phyloP scores from a whole-genome alignment of 108 stramenopile species.

The Fragilaria crotonensis region DNA sequence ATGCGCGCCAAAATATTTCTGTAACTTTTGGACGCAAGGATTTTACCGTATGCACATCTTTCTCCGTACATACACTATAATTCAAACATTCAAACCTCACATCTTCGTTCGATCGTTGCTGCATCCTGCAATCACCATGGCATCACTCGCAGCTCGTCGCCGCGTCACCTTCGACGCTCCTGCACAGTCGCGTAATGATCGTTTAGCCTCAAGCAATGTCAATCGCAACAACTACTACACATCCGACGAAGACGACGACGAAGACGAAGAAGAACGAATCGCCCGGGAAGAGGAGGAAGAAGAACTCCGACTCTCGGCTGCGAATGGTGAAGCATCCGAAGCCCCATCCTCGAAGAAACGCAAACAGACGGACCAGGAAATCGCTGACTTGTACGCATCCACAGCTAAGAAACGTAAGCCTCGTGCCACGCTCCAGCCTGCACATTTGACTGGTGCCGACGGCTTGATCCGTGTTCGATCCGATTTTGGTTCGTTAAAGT shows the following conservation, averaged over 20 bases:
- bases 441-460: slow-evolving; percentile 30
- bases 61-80: no score
- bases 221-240: not conserved
- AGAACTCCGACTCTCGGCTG: slow-evolving; percentile 46
- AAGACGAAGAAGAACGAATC: not conserved
- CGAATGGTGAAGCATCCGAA: slow-evolving; percentile 47
- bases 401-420: slow-evolving; percentile 29
- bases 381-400: slow-evolving; percentile 41
- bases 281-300: slow-evolving; percentile 53
- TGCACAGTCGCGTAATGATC: not conserved
- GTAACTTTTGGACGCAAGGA: no score
- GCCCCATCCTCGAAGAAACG: slow-evolving; percentile 16
- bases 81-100: no score
- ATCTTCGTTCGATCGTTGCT: no score
- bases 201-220: not conserved
- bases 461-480: slow-evolving; percentile 34
- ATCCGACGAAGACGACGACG: slow-evolving; percentile 13
- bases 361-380: slow-evolving; percentile 20
- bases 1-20: no score
- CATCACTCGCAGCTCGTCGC: no score
- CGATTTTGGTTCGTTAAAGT: slow-evolving; percentile 10
- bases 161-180: not conserved
- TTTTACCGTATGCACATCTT: no score
- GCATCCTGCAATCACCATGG: no score
- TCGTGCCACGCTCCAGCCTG: slow-evolving; percentile 33